Evolutionary conservation across 1,284 basidiomycete genomes (phyloP).

Genomic region (Boletellus sp.): DNA sequence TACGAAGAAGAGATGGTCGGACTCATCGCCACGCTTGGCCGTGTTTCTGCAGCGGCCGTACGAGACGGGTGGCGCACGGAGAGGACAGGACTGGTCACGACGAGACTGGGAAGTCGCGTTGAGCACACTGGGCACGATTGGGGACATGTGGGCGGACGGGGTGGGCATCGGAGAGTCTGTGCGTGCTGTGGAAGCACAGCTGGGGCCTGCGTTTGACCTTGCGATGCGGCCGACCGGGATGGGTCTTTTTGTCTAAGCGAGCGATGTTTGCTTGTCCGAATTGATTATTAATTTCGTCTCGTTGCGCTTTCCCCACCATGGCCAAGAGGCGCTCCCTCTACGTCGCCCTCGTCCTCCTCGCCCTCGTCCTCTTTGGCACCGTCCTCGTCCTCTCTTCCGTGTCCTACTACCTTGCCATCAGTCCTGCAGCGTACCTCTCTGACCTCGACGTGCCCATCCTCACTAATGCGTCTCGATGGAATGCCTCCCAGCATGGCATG

Average conservation of each 20-base stretch:
- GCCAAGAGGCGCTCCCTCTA: constrained; percentile 62
- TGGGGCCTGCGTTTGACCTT: constrained; percentile 46
- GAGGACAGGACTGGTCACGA: constrained; percentile 68
- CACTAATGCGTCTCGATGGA: constrained; percentile 51
- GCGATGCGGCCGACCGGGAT: constrained; percentile 50
- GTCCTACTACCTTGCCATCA: constrained; percentile 87
- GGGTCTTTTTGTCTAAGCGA: constrained; percentile 14
- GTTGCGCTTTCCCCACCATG: constrained; percentile 37
- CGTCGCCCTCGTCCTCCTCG: constrained; percentile 73
- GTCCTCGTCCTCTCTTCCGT: constrained; percentile 89
- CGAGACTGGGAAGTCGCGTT: constrained; percentile 59
- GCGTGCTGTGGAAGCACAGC: constrained; percentile 44
- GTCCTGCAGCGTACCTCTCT: constrained; percentile 71
- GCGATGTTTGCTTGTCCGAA: not conserved
- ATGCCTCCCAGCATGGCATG: constrained; percentile 54
- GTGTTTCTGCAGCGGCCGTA: constrained; percentile 52
- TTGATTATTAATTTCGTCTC: constrained; percentile 2
- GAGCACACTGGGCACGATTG: constrained; percentile 45
- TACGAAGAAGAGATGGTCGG: constrained; percentile 30
- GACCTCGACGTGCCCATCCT: constrained; percentile 72
- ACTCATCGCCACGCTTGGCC: constrained; percentile 44
- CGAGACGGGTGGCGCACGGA: constrained; percentile 44
- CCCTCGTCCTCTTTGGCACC: constrained; percentile 85
- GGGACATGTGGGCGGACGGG: constrained; percentile 48
- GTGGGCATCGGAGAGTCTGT: constrained; percentile 51